Base-by-base conservation (phyloP, 805 yeast genomes). In the Sugiyamaella floridensis region DNA sequence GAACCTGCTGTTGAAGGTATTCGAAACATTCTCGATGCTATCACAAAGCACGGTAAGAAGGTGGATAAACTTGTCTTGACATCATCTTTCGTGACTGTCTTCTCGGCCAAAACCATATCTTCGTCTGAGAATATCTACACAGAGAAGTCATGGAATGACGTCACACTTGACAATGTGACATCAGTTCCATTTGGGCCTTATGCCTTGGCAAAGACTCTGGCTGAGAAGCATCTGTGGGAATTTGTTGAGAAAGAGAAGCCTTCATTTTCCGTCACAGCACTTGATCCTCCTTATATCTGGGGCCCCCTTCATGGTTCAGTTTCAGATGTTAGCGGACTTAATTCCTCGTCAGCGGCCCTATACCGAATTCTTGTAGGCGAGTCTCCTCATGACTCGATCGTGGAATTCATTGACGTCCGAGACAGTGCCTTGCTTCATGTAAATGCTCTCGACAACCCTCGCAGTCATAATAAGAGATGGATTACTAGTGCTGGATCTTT, bases 371-470 rank as follows among this genome's bases (percentile, higher is more conserved):
- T 49, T 10, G 16, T 15, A 4, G 37, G 50, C 6, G 28, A 41
- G 32, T 11, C 43, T 7, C 47, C 43, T 5, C 29, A 29, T 10
- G 19, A 10, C 11, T 9, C 10, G 32, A 29, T 20, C 4, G 9
- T 43, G 5, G n/a, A 63, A 14, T 72, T 62, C 46, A 70, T 77
- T 40, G 85, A 82, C 63, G 86, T 82, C 4, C 73, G 85, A 60
- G 86, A 83, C 60, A 83, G 78, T 42, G 85, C 86, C 9, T 62
- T 61, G 49, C 80, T 83, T 6, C 87, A 83, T 61, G 60, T 80
- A 9, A 57, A 62, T n/a, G 82, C 84, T 4, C 69, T 79, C 53
- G 76, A 75, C 65, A 50, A 66, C 64, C 32, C 56, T 9, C 53
- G 54, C 16, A 49, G 63, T 9, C 55, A 42, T 15, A 57, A 49